These are phyloP conservation scores for Dactylellina parvicollis DNA, from an alignment of 2,329 filamentous ascomycete species.

Conservation along the genomic window DNA sequence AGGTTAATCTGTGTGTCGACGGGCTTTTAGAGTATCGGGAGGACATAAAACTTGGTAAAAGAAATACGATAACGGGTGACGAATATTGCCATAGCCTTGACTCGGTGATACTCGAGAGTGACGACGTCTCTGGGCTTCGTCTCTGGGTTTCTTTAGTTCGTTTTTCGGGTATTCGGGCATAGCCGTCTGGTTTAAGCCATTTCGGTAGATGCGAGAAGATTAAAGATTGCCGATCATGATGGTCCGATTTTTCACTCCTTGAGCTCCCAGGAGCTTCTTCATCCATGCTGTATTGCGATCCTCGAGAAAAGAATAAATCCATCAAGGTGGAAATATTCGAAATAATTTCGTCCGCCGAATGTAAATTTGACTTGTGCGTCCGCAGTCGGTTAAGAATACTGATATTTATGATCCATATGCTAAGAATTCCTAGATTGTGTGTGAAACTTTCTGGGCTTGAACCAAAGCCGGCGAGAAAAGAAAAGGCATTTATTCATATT, in stretches of 20 bases:
- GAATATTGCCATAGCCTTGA: not conserved
- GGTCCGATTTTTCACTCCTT: not conserved
- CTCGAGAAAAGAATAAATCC: not conserved
- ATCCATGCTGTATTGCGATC: not conserved
- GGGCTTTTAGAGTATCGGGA: constrained; percentile 24
- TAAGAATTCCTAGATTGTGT: too few relatives aligned
- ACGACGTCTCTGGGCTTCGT: not conserved
- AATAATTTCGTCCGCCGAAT: not conserved
- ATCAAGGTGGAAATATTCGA: too few relatives aligned
- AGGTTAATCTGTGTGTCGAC: constrained; percentile 10
- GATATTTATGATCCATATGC: too few relatives aligned
- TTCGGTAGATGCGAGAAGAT: not conserved
- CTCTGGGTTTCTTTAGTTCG: not conserved
- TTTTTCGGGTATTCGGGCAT: not conserved
- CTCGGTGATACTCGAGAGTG: not conserved
- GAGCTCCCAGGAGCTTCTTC: not conserved
- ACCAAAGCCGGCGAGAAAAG: too few relatives aligned
- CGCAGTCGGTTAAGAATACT: too few relatives aligned
- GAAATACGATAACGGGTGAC: not conserved
- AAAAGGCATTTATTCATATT: too few relatives aligned
- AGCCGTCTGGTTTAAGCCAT: not conserved
- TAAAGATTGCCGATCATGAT: not conserved
- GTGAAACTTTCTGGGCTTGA: too few relatives aligned
- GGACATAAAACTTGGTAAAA: constrained; percentile 36
- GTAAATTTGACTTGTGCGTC: too few relatives aligned